Percentiles rank a stretch among this genome's conserved stretches.
These are phyloP conservation scores for Wilhelminamyces savonicus DNA, from an alignment of 805 yeast species.

Conservation along the genomic window DNA sequence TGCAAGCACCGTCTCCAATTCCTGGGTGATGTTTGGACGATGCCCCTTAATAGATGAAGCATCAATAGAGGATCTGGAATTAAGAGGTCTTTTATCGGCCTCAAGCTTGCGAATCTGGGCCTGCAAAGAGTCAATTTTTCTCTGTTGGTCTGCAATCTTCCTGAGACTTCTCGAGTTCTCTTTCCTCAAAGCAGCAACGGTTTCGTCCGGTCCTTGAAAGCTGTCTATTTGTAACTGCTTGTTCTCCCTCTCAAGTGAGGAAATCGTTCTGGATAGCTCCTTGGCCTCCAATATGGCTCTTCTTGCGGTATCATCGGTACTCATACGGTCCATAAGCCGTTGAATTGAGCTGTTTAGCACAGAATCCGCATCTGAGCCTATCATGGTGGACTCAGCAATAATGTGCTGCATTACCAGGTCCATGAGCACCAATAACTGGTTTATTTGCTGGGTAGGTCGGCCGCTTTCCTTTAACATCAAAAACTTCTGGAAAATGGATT, in stretches of 20 bases:
- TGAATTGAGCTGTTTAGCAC: constrained; percentile 27
- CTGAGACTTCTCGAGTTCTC: constrained; percentile 14
- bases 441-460: constrained; percentile 16
- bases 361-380: constrained; percentile 19
- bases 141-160: constrained; percentile 18
- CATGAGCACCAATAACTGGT: constrained; percentile 18
- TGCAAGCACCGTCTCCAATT: constrained; percentile 5
- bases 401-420: constrained; percentile 28
- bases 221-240: no score
- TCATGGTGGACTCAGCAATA: constrained; percentile 16
- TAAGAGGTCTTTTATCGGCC: no score
- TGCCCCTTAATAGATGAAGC: no score
- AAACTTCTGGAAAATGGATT: constrained; percentile 21
- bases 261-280: constrained; percentile 16
- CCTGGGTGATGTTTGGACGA: constrained; percentile 4
- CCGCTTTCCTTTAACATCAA: constrained; percentile 19
- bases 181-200: constrained; percentile 15
- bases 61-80: no score
- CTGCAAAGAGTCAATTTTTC: constrained; percentile 18
- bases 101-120: constrained; percentile 15
- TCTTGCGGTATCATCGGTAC: constrained; percentile 29
- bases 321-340: constrained; percentile 25
- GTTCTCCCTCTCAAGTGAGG: constrained; percentile 15
- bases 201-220: constrained; percentile 14
- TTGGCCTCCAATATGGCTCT: constrained; percentile 27